These are phyloP conservation scores for Kwoniella mangroviensis DNA, from an alignment of 768 basidiomycete genomes.

Conservation along the genomic window DNA sequence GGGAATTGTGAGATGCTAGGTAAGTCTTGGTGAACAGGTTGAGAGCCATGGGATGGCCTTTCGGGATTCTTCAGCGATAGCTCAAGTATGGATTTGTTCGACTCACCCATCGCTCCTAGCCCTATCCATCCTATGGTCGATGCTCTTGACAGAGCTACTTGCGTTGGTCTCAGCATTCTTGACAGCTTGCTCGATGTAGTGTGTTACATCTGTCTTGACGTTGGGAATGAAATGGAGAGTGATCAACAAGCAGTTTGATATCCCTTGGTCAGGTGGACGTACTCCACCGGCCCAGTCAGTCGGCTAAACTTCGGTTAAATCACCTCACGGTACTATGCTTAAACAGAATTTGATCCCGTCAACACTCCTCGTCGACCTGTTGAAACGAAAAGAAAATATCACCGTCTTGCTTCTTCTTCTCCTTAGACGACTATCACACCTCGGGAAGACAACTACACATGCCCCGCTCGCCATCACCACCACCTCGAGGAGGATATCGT, in stretches of 20 bases:
- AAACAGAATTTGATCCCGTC: conserved; percentile 2
- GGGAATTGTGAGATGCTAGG: conserved; percentile 21
- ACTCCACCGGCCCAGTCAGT: conserved; percentile 14
- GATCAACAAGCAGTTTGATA: background rate
- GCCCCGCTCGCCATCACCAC: conserved; percentile 36
- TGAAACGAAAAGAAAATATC: background rate
- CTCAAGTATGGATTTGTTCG: background rate
- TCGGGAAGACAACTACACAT: conserved; percentile 2
- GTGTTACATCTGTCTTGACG: background rate
- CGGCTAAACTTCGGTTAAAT: conserved; percentile 31
- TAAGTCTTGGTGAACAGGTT: conserved; percentile 53
- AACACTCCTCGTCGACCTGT: background rate
- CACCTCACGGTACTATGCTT: background rate
- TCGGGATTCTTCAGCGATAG: background rate
- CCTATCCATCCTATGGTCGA: conserved; percentile 52
- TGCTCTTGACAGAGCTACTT: conserved; percentile 21
- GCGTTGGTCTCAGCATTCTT: conserved; percentile 33
- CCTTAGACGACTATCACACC: no score
- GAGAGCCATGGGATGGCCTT: conserved; percentile 53
- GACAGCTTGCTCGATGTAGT: background rate
- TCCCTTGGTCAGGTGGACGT: conserved; percentile 28
- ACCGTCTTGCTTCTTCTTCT: background rate
- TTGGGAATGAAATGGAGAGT: background rate
- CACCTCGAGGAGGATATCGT: conserved; percentile 15
- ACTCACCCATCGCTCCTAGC: conserved; percentile 51